A percentile compares a stretch with the other conserved stretches of the same genome.
These are phyloP conservation scores for Talaromyces thailandensis DNA, from an alignment of 495 filamentous ascomycete species.

Conservation along the genomic window DNA sequence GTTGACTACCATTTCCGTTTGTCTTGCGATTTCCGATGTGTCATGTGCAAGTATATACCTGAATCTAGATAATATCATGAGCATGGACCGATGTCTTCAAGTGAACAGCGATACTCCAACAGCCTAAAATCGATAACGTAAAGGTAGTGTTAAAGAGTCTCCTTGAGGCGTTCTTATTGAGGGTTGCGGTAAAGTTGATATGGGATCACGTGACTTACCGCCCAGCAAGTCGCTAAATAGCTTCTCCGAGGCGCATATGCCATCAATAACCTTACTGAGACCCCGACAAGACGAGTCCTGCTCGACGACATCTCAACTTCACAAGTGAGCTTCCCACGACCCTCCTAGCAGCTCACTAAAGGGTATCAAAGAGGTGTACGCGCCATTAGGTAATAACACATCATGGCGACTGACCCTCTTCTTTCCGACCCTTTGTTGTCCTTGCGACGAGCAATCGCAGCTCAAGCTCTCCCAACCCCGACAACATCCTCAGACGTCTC, in stretches of 20 bases:
- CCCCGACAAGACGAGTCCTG: not conserved
- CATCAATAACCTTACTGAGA: not conserved
- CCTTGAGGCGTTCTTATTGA: not conserved
- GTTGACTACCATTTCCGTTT: not conserved
- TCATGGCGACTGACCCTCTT: constrained; percentile 26
- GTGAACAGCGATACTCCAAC: not conserved
- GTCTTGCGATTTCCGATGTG: not conserved
- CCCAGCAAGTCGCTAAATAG: not conserved
- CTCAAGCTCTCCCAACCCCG: constrained; percentile 54
- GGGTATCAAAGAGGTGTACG: not conserved
- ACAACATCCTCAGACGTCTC: constrained; percentile 54
- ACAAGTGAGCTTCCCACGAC: not conserved
- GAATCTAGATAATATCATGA: not conserved
- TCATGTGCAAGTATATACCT: not conserved
- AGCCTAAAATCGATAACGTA: not conserved
- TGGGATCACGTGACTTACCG: not conserved
- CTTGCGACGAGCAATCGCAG: constrained; percentile 68
- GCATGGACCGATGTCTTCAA: not conserved
- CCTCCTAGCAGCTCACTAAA: not conserved
- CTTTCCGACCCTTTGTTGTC: constrained; percentile 66
- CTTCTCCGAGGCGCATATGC: not conserved
- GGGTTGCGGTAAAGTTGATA: not conserved
- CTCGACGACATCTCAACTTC: not conserved
- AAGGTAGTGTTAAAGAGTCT: not conserved
- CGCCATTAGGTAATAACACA: not conserved